These are phyloP conservation scores for Blastobotrys arbuscula DNA, from an alignment of 1,139 yeast genomes.

Conservation along the genomic window DNA sequence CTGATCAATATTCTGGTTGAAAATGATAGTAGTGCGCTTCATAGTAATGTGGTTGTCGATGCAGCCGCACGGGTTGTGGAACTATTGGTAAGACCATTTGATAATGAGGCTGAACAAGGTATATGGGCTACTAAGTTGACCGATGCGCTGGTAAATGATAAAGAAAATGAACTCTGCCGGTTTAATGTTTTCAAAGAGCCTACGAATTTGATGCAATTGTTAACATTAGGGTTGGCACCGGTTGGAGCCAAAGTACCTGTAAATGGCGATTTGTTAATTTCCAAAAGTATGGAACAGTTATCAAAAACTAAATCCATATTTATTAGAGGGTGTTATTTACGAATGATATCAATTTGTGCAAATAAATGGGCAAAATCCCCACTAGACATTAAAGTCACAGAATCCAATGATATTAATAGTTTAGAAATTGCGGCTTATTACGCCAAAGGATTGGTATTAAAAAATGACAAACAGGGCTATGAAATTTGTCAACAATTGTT, in stretches of 20 bases:
- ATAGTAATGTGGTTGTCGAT: constrained; percentile 18
- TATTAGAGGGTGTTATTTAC: constrained; percentile 52
- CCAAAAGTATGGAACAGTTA: constrained; percentile 26
- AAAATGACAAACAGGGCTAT: constrained; percentile 47
- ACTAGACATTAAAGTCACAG: constrained; percentile 1
- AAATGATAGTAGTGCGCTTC: constrained; percentile 8
- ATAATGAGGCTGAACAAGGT: constrained; percentile 14
- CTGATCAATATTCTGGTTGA: constrained; percentile 19
- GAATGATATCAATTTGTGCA: constrained; percentile 51
- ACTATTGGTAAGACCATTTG: constrained; percentile 17
- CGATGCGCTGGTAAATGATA: constrained; percentile 19
- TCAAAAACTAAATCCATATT: constrained; percentile 25
- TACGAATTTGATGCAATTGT: constrained; percentile 42
- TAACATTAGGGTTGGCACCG: constrained; percentile 31
- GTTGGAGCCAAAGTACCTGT: constrained; percentile 17
- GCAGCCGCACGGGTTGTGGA: constrained; percentile 17
- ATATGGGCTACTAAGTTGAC: constrained; percentile 16
- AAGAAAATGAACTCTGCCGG: constrained; percentile 3
- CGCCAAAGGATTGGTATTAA: constrained; percentile 61
- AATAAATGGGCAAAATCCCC: constrained; percentile 43
- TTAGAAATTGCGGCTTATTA: constrained; percentile 49
- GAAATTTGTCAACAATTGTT: constrained; percentile 37
- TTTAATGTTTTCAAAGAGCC: constrained; percentile 26
- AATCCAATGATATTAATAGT: neutral
- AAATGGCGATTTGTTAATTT: constrained; percentile 22